phyloP scores from a whole-genome alignment of 1,139 yeast genomes.

The Candida tropicalis region DNA sequence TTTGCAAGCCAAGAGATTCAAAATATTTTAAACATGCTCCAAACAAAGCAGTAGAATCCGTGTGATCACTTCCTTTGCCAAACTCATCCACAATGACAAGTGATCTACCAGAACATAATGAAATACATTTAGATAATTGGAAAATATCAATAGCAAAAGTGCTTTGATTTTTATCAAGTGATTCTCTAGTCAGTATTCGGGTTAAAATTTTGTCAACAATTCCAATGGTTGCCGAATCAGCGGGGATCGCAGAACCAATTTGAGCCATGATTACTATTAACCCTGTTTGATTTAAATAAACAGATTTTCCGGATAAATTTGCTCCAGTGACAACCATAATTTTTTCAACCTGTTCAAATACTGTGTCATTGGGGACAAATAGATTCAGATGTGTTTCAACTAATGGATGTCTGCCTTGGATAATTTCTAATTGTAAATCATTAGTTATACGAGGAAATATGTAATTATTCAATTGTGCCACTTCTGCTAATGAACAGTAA shows the following conservation, averaged over 20 bases:
- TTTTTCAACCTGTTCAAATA: conserved; percentile 15
- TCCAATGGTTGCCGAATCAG: conserved; percentile 41
- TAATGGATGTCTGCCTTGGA: conserved; percentile 42
- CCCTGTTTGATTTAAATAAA: conserved; percentile 46
- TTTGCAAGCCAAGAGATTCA: conserved; percentile 8
- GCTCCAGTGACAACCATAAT: conserved; percentile 49
- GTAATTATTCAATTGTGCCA: conserved; percentile 32
- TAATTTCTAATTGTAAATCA: conserved; percentile 23
- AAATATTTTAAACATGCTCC: conserved; percentile 37
- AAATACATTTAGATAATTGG: conserved; percentile 44
- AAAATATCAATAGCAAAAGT: conserved; percentile 49
- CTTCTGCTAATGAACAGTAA: conserved; percentile 35
- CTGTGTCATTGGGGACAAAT: conserved; percentile 40
- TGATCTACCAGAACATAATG: conserved; percentile 35
- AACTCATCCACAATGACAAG: conserved; percentile 51
- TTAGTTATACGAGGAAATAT: conserved; percentile 37
- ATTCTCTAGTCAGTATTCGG: conserved; percentile 44
- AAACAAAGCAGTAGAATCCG: conserved; percentile 48
- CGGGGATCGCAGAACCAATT: conserved; percentile 53
- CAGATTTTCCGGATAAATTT: conserved; percentile 55
- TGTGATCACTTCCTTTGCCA: conserved; percentile 52
- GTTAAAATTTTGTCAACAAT: conserved; percentile 46
- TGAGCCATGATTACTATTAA: conserved; percentile 47
- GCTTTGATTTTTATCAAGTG: conserved; percentile 42
- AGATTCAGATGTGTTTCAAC: conserved; percentile 34